phyloP scores from a whole-genome alignment of 73 alveolate species.

The Paramecium pentaurelia region DNA sequence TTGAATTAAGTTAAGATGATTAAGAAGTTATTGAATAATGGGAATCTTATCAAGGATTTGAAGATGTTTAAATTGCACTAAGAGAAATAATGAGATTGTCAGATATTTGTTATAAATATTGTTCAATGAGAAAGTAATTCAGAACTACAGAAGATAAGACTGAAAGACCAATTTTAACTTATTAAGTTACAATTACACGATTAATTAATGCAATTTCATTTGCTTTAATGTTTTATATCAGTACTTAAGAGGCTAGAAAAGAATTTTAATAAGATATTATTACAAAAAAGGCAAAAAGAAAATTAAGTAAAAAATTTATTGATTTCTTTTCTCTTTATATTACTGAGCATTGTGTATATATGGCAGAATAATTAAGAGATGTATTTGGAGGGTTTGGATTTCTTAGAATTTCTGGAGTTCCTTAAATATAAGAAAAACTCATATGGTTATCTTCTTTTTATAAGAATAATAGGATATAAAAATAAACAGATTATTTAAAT shows the following conservation, averaged over 20 bases:
- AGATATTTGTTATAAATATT: neutral
- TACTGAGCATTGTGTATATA: neutral
- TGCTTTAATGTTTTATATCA: neutral
- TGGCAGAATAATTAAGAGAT: conserved; percentile 5
- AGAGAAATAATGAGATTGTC: neutral
- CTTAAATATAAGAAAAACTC: neutral
- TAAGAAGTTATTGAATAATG: neutral
- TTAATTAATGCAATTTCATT: neutral
- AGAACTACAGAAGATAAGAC: neutral
- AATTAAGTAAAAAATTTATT: neutral
- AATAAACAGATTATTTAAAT: neutral
- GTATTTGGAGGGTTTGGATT: neutral
- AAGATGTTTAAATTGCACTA: neutral
- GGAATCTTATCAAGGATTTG: neutral
- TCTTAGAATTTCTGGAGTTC: neutral
- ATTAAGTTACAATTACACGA: neutral
- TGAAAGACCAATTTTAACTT: conserved; percentile 14
- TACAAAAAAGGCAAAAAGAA: neutral
- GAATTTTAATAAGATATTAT: neutral
- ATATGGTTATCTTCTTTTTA: neutral
- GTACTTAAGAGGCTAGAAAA: neutral
- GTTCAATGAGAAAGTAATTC: conserved; percentile 27
- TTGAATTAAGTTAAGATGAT: neutral
- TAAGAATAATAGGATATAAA: neutral
- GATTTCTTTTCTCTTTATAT: neutral